Base-by-base conservation (phyloP, 2,329 filamentous ascomycete genomes). In the Exophiala sideris region DNA sequence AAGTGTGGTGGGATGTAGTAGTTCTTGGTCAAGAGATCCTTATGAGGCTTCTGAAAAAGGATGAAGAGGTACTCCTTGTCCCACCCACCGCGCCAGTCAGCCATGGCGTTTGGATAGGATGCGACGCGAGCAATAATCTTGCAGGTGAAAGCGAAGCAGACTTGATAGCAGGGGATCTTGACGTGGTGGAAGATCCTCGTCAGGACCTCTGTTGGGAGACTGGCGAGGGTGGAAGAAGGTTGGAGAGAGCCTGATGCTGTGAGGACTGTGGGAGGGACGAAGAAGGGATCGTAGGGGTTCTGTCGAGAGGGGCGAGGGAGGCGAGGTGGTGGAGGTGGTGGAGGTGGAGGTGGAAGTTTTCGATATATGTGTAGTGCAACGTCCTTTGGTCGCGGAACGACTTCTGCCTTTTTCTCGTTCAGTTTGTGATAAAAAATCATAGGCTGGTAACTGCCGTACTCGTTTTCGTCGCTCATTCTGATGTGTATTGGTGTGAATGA, bases 1-100 rank as follows among this genome's bases (percentile, higher is more conserved):
- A 59, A 36, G 12, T 42, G 18, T 10, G 29, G 20, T 2, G 59
- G 56, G 2, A 59, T 53, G 39, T 52, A 61, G 9, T 53, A n/a
- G n/a, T n/a, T n/a, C n/a, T n/a, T n/a, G n/a, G n/a, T n/a, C n/a
- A n/a, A n/a, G n/a, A n/a, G n/a, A n/a, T n/a, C n/a, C n/a, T n/a
- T n/a, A n/a, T n/a, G n/a, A n/a, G n/a, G n/a, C 10, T 54, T 48
- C 35, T 49, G 46, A n/a, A 61, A 49, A 3, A 61, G 54, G 5
- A 52, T 48, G 45, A 50, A 61, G 12, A 61, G 51, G n/a, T 54
- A 53, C 38, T 55, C 54, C 40, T 61, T 61, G 48, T 61, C 59
- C 6, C 57, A 50, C 18, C 52, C 57, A 18, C 59, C 59, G 12
- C 59, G 59, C 59, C 59, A 61, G 2, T 48, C 45, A 3, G 57